These are phyloP conservation scores for Neobulgaria alba DNA, from an alignment of 2,329 filamentous ascomycete species.

Conservation along the genomic window DNA sequence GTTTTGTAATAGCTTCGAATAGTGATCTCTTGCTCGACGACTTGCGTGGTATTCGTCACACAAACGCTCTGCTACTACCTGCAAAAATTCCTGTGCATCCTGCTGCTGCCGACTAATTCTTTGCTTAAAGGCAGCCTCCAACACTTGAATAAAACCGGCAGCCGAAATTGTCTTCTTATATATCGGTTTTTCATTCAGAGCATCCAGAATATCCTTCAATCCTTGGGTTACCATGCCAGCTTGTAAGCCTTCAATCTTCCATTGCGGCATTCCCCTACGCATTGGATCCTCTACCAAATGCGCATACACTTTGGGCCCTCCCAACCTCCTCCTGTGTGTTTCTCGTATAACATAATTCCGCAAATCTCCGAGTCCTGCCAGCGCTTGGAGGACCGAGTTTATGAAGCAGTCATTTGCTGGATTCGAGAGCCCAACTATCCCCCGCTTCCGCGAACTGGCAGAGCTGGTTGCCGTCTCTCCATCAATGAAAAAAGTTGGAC, in stretches of 20 bases:
- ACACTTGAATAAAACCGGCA: slow-evolving; percentile 68
- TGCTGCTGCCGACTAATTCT: slow-evolving; percentile 92
- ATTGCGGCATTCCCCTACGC: slow-evolving; percentile 40
- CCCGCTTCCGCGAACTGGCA: slow-evolving; percentile 58
- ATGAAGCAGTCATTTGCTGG: slow-evolving; percentile 95
- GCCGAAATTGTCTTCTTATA: slow-evolving; percentile 91
- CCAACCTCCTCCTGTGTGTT: slow-evolving; percentile 73
- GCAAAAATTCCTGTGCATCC: slow-evolving; percentile 94
- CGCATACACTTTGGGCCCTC: slow-evolving; percentile 68
- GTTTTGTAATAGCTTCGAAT: slow-evolving; percentile 34
- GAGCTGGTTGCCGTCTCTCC: slow-evolving; percentile 55
- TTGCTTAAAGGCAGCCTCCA: slow-evolving; percentile 82
- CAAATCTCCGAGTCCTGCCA: slow-evolving; percentile 83
- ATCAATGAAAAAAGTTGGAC: slow-evolving; percentile 93
- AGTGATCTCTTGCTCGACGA: slow-evolving; percentile 53
- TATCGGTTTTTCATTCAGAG: slow-evolving; percentile 85
- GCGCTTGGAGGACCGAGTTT: slow-evolving; percentile 88
- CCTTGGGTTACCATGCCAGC: slow-evolving; percentile 76
- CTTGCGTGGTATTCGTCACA: slow-evolving; percentile 93
- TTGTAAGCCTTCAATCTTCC: slow-evolving; percentile 63
- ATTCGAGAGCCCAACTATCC: slow-evolving; percentile 81
- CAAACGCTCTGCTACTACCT: slow-evolving; percentile 84
- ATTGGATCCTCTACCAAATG: slow-evolving; percentile 45
- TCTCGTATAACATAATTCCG: slow-evolving; percentile 88
- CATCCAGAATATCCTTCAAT: slow-evolving; percentile 86